Base-by-base conservation (phyloP, 2,329 filamentous ascomycete species). In the Pestalotiopsis sp. region DNA sequence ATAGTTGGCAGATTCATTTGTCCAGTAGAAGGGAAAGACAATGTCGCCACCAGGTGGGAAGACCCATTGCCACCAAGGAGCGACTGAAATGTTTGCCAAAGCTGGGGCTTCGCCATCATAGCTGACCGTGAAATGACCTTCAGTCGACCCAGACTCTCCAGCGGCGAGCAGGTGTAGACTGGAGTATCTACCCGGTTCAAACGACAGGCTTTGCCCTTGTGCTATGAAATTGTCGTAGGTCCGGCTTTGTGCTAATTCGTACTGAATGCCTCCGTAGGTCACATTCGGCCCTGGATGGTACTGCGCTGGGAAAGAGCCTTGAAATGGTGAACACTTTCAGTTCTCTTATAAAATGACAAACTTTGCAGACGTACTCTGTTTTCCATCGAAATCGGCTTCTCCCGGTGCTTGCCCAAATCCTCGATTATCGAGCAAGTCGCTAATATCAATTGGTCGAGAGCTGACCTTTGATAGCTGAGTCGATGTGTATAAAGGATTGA, bases 381-480 rank as follows among this genome's bases (percentile, higher is more conserved):
- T 61, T 20, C 71, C 69, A 58, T 74, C 72, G 13, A 74, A 71
- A 63, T 73, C 66, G 4, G 71, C 72, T n/a, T 74, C 72, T 13
- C 67, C 67, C 12, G 71, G 71, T 20, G 12, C 41, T 17, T 41
- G 57, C 2, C 65, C 72, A 59, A 74, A 74, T 2, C 52, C 72
- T 4, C 71, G 58, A 45, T 72, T 74, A 41, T 74, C 67, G 3
- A 69, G 64, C 4, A 72, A 65, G n/a, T 59, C 41, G 9, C 63
- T 62, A 17, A 74, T 57, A 4, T 72, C 69, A 11, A 74, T 25
- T 2, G 72, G 70, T 11, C 23, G 6, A 17, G 65, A 23, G 36
- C n/a, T 23, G 64, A 66, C 31, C 6, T n/a, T 17, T 25, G 64
- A 23, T 17, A 57, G 36, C 20, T 66, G 64, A 1, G 41, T 31